Percentiles rank a stretch among this genome's conserved stretches.
Conservation (phyloP, 2,329 filamentous ascomycete genomes). For the Colletotrichum echinochloae region DNA sequence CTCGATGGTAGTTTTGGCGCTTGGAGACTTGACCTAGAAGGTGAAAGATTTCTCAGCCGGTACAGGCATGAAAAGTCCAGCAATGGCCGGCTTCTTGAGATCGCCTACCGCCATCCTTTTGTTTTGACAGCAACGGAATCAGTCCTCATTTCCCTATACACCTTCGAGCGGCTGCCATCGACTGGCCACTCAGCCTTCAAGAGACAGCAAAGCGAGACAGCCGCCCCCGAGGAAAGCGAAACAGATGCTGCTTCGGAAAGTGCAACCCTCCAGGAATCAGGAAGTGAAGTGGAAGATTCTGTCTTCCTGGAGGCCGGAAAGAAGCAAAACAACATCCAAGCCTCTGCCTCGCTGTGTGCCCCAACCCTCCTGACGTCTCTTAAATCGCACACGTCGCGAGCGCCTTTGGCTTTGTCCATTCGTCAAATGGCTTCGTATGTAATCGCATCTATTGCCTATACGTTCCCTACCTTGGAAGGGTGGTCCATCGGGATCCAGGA, state of each 20-base stretch:
- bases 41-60: constrained; percentile 57
- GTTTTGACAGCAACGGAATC: constrained; percentile 81
- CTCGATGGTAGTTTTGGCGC: constrained; percentile 77
- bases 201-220: constrained; percentile 13
- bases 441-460: constrained; percentile 89
- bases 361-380: constrained; percentile 80
- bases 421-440: constrained; percentile 73
- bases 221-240: constrained; percentile 14
- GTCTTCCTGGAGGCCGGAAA: not conserved
- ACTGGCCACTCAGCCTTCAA: constrained; percentile 1
- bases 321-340: not conserved
- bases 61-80: constrained; percentile 73
- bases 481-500: constrained; percentile 97
- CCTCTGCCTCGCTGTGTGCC: constrained; percentile 42
- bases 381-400: constrained; percentile 81
- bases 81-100: constrained; percentile 74
- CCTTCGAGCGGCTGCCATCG: constrained; percentile 58
- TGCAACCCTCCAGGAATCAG: constrained; percentile 23
- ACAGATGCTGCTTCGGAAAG: constrained; percentile 25
- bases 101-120: constrained; percentile 81
- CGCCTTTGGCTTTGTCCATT: constrained; percentile 85
- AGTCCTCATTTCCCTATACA: constrained; percentile 82
- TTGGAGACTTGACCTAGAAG: constrained; percentile 68
- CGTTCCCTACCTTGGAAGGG: constrained; percentile 80
- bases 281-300: constrained; percentile 12